These are phyloP conservation scores for Candida mattraensis DNA, from an alignment of 805 yeast genomes.

Conservation along the genomic window DNA sequence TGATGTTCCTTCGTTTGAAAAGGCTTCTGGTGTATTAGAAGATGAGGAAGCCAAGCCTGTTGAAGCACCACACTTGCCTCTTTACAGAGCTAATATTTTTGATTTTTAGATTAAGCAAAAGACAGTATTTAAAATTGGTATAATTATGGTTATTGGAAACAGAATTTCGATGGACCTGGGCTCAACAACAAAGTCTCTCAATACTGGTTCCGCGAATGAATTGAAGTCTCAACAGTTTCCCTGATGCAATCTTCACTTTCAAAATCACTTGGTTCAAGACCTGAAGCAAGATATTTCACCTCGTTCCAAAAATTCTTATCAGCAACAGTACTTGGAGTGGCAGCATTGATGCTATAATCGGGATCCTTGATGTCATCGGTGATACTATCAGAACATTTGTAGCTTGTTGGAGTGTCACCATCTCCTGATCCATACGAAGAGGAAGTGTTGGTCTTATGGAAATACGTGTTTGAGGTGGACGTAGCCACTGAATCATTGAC, in stretches of 20 bases:
- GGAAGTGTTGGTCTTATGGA: slow-evolving; percentile 18
- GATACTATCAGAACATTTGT: slow-evolving; percentile 9
- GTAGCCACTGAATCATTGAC: slow-evolving; percentile 48
- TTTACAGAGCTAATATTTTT: too few relatives aligned
- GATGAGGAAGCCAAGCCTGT: too few relatives aligned
- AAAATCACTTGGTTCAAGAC: slow-evolving; percentile 26
- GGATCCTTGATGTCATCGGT: slow-evolving; percentile 13
- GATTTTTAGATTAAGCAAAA: too few relatives aligned
- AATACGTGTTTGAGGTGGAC: slow-evolving; percentile 32
- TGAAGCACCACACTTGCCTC: too few relatives aligned
- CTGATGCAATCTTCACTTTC: slow-evolving; percentile 18
- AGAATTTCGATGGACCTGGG: too few relatives aligned
- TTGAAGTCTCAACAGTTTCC: slow-evolving; percentile 19
- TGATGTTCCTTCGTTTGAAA: too few relatives aligned
- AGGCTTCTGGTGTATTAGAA: too few relatives aligned
- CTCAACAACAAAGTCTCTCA: too few relatives aligned
- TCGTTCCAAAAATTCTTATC: slow-evolving; percentile 32
- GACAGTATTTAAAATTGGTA: too few relatives aligned
- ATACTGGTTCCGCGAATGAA: slow-evolving; percentile 2
- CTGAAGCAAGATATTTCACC: slow-evolving; percentile 31
- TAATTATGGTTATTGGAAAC: too few relatives aligned
- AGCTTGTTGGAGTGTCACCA: slow-evolving; percentile 12
- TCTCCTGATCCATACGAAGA: slow-evolving; percentile 16
- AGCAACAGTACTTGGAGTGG: slow-evolving; percentile 21
- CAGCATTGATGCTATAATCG: slow-evolving; percentile 9